Conservation (phyloP, 2,329 filamentous ascomycete genomes). For the Blumeria graminis region DNA sequence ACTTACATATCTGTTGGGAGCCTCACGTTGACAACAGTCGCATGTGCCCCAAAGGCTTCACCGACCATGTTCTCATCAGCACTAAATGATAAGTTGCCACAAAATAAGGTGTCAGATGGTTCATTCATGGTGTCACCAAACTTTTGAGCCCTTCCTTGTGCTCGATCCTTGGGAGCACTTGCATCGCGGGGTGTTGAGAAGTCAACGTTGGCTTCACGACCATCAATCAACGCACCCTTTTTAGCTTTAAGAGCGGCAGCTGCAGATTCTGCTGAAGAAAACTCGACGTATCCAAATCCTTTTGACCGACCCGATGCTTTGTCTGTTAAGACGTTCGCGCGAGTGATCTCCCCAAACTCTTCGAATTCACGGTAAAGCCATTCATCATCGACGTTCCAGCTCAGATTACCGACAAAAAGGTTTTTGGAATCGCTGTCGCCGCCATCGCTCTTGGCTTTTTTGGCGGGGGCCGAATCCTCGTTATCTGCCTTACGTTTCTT, state of each 20-base stretch:
- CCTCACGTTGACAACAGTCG: conserved; percentile 38
- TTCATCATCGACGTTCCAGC: conserved; percentile 53
- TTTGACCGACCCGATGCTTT: conserved; percentile 41
- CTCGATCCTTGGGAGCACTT: conserved; percentile 23
- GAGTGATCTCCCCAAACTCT: conserved; percentile 38
- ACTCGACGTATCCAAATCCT: conserved; percentile 56
- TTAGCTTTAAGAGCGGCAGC: conserved; percentile 38
- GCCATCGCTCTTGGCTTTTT: conserved; percentile 27
- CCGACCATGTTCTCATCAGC: conserved; percentile 38
- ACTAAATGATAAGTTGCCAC: conserved; percentile 49
- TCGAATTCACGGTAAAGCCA: conserved; percentile 46
- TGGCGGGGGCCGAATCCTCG: conserved; percentile 19
- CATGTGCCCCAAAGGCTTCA: conserved; percentile 38
- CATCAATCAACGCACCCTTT: conserved; percentile 39
- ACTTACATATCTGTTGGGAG: conserved; percentile 39
- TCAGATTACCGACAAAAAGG: conserved; percentile 49
- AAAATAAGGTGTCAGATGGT: conserved; percentile 43
- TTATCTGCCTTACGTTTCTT: conserved; percentile 37
- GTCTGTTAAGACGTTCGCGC: conserved; percentile 42
- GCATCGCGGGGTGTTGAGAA: conserved; percentile 37
- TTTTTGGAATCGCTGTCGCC: conserved; percentile 26
- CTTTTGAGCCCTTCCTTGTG: conserved; percentile 24
- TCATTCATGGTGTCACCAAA: conserved; percentile 41
- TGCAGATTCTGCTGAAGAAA: conserved; percentile 32
- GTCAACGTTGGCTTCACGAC: conserved; percentile 44